These are phyloP conservation scores for Amaranthus hypochondriacus DNA, from an alignment of 148 eudicot species.

Conservation along the genomic window DNA sequence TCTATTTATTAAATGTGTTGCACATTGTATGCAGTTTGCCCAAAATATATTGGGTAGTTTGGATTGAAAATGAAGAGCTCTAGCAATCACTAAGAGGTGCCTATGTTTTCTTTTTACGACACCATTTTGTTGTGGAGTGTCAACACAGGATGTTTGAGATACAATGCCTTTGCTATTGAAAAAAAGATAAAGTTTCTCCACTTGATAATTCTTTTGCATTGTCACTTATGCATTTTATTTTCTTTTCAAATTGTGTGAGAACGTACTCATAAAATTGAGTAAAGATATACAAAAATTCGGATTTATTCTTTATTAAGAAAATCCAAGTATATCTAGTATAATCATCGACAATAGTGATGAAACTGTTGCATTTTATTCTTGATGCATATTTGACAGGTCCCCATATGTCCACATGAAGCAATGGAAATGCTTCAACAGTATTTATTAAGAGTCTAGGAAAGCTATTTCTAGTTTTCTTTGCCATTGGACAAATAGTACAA, in stretches of 20 bases:
- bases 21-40: background rate
- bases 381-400: background rate
- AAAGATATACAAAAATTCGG: background rate
- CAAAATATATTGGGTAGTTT: background rate
- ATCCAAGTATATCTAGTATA: background rate
- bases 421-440: too few species aligned
- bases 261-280: background rate
- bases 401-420: background rate
- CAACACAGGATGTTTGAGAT: conserved; percentile 1
- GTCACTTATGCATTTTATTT: background rate
- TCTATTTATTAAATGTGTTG: background rate
- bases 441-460: too few species aligned
- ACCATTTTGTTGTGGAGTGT: conserved; percentile 17
- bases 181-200: background rate
- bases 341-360: conserved; percentile 14
- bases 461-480: background rate
- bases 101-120: conserved; percentile 7
- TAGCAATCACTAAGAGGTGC: background rate
- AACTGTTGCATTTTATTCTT: background rate
- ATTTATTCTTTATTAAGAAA: background rate
- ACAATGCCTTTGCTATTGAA: background rate
- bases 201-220: background rate
- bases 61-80: background rate
- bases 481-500: too few species aligned
- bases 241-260: background rate